Evolutionary conservation across 176 grass and related monocot genomes (phyloP).

Genomic region (Oryza glumipatula): DNA sequence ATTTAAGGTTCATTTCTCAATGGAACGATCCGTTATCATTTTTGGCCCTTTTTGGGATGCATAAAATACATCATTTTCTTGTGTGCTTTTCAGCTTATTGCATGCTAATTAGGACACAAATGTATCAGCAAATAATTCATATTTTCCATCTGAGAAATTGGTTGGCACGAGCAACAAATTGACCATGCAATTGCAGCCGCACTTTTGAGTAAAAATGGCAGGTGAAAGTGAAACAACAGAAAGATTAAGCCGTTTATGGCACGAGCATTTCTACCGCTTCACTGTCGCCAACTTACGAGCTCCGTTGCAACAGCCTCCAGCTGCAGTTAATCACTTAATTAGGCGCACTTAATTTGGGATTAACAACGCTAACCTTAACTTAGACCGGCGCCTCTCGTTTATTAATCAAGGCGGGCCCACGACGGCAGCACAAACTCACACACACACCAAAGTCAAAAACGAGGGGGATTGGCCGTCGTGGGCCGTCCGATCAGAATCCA

Average conservation of each 20-base stretch:
- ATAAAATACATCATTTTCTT: neutral
- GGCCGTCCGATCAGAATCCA: neutral
- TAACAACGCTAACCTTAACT: conserved; percentile 7
- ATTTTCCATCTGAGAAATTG: neutral
- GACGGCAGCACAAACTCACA: neutral
- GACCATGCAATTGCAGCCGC: neutral
- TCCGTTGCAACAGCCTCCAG: conserved; percentile 28
- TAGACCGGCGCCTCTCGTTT: neutral
- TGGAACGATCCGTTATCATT: neutral
- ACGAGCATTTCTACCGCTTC: neutral
- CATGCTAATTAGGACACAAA: neutral
- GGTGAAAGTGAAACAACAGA: neutral
- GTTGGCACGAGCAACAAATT: neutral
- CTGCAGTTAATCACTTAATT: conserved; percentile 9
- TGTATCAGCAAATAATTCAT: neutral
- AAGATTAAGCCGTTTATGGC: neutral
- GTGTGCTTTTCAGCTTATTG: neutral
- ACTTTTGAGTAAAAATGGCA: neutral
- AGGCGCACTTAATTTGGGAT: conserved; percentile 5
- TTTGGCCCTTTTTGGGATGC: neutral
- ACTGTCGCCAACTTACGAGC: neutral
- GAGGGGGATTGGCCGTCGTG: neutral
- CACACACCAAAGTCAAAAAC: neutral
- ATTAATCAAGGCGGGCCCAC: neutral
- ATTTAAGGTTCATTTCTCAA: neutral